Evolutionary conservation across 2,329 filamentous ascomycete species (phyloP), one percentile per base, ranked within the genome.

Genomic region (Ophioceras dolichostomum): DNA sequence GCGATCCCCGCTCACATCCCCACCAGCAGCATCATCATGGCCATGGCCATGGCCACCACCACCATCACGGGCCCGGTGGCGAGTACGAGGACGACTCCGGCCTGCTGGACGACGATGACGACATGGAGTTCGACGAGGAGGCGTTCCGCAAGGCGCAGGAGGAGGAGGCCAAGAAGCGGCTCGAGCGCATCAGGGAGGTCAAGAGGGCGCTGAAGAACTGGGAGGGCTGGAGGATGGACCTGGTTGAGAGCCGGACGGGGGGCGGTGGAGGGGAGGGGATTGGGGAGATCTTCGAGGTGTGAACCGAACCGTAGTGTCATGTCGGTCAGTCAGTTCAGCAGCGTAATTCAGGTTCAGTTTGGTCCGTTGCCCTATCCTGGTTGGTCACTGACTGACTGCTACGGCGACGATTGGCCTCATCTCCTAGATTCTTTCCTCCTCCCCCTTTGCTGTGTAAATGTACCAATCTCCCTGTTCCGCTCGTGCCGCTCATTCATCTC

Each of bases 261-360:
- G 71, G 70, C 4, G 69, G 69, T 1, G 69, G 69, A 13, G 34
- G 68, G 1, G 70, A 76, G 45, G 74, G 74, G 0, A 61, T 73
- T 16, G 75, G 76, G 2, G 72, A 77, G 51, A 73, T 80, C 19
- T 80, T 80, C 52, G 76, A 79, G 48, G 61, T 79, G 37, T 82
- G 52, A 47, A 34, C n/a, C n/a, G n/a, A n/a, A n/a, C n/a, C n/a
- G n/a, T n/a, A n/a, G n/a, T n/a, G n/a, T n/a, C n/a, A n/a, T n/a
- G n/a, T n/a, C n/a, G n/a, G n/a, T n/a, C n/a, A n/a, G n/a, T n/a
- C n/a, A n/a, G n/a, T n/a, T n/a, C n/a, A n/a, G n/a, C n/a, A n/a
- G n/a, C n/a, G n/a, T n/a, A n/a, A n/a, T n/a, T n/a, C n/a, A n/a
- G n/a, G n/a, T n/a, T n/a, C n/a, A n/a, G n/a, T n/a, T n/a, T n/a